Evolutionary conservation across 768 basidiomycete species (phyloP), one percentile per base, ranked within the genome.

Genomic region (Chalciporus chontae): DNA sequence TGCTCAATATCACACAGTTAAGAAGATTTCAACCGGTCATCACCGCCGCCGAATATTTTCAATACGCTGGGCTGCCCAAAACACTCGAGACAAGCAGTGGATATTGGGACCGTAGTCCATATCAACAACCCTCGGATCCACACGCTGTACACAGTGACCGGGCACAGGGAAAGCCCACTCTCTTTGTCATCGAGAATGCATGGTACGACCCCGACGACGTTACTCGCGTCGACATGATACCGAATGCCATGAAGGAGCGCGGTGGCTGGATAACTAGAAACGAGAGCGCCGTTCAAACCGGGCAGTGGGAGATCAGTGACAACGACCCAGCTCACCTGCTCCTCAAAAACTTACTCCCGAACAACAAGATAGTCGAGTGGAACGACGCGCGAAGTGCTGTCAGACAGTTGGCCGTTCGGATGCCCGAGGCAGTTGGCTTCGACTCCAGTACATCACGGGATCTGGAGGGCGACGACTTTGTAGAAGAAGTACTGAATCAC

Each of bases 1-100:
- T 76, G 74, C 55, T 76, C 43, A 69, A 74, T 52, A 48, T 77
- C 42, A 65, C 71, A 10, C 67, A 68, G 36, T 49, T 77, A 26
- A 70, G 73, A 43, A 45, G 50, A 38, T 57, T 58, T 7, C 66
- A 74, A 31, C 64, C 69, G 13, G 65, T 71, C 43, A 45, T 76
- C 53, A 67, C 67, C 4, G 56, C 64, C 24, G 53, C 66, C 9
- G 75, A 77, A 42, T 76, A 73, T 52, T 61, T 76, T 19, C 63
- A 66, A n/a, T 62, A 73, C 19, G 65, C 72, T 23, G 64, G 62
- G 17, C 57, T 68, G 5, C 51, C 64, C n/a, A 51, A 61, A 11
- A 46, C 56, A 5, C 42, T 53, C 5, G 74, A 77, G 53, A 65
- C 64, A 50, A 58, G 59, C 21, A 72, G 65, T 52, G 74, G 75